Conservation (phyloP, 495 filamentous ascomycete species). For the Lophiotrema nucula region DNA sequence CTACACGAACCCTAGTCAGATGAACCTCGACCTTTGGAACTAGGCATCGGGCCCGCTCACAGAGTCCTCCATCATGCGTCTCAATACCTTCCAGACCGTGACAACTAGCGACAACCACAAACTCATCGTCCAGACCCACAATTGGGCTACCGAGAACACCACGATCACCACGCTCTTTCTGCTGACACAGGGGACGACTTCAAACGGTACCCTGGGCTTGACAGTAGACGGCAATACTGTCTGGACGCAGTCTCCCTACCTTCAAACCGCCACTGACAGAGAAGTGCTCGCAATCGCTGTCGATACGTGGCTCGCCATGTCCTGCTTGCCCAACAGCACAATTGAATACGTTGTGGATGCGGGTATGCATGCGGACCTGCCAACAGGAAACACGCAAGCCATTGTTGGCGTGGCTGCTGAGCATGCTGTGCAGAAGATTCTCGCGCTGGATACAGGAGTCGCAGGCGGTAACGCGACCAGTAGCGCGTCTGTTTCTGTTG, state of each 20-base stretch:
- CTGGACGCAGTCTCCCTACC: conserved; percentile 26
- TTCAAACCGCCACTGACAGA: conserved; percentile 24
- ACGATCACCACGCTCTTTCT: conserved; percentile 41
- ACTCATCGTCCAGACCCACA: conserved; percentile 30
- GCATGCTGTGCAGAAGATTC: conserved; percentile 44
- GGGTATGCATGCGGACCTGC: conserved; percentile 46
- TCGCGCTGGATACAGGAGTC: no score
- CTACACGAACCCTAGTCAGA: background rate
- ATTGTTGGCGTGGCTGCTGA: conserved; percentile 47
- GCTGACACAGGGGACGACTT: conserved; percentile 46
- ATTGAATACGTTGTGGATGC: conserved; percentile 18
- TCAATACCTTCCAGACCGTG: background rate
- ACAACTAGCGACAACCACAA: conserved; percentile 16
- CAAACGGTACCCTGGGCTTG: conserved; percentile 35
- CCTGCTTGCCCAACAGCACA: background rate
- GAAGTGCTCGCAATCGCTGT: background rate
- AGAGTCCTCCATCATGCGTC: conserved; percentile 14
- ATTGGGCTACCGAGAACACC: conserved; percentile 24
- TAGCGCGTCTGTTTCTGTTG: background rate
- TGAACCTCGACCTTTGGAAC: conserved; percentile 6
- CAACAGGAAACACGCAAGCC: conserved; percentile 47
- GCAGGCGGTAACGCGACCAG: background rate
- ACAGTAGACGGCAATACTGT: conserved; percentile 25
- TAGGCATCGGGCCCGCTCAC: conserved; percentile 20
- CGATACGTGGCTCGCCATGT: conserved; percentile 1